Conservation (phyloP, 1,284 basidiomycete species). For the Fomitopsis palustris region DNA sequence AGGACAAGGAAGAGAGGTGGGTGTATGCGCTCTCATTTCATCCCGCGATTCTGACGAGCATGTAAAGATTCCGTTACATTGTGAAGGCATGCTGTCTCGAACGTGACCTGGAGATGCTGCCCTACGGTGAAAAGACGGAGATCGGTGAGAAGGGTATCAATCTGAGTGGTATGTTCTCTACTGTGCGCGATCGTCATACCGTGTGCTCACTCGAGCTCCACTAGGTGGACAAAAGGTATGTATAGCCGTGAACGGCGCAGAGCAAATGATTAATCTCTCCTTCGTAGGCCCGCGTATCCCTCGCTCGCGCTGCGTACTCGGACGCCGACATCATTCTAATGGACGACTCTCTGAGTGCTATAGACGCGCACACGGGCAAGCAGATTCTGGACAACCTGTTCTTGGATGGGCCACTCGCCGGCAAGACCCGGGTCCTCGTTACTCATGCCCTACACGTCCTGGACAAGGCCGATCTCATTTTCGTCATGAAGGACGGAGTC, state of each 20-base stretch:
- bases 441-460: conserved; percentile 77
- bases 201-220: conserved; percentile 2
- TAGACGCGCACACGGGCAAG: conserved; percentile 70
- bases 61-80: conserved; percentile 45
- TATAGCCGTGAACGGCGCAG: not conserved
- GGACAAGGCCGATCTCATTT: conserved; percentile 64
- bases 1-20: conserved; percentile 51
- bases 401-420: conserved; percentile 50
- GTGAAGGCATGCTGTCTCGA: conserved; percentile 60
- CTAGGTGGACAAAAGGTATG: conserved; percentile 52
- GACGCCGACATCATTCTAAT: conserved; percentile 70
- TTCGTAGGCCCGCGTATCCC: conserved; percentile 69
- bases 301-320: conserved; percentile 81
- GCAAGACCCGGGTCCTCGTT: conserved; percentile 71
- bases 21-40: not conserved
- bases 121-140: conserved; percentile 69
- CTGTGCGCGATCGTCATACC: conserved; percentile 3
- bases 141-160: conserved; percentile 85
- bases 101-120: conserved; percentile 64
- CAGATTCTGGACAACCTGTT: conserved; percentile 60
- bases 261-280: conserved; percentile 16
- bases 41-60: not conserved
- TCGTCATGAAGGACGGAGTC: conserved; percentile 68
- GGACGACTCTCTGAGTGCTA: conserved; percentile 70
- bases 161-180: conserved; percentile 42